phyloP scores from a whole-genome alignment of 2,329 filamentous ascomycete species.

The Epichloe amarillans region DNA sequence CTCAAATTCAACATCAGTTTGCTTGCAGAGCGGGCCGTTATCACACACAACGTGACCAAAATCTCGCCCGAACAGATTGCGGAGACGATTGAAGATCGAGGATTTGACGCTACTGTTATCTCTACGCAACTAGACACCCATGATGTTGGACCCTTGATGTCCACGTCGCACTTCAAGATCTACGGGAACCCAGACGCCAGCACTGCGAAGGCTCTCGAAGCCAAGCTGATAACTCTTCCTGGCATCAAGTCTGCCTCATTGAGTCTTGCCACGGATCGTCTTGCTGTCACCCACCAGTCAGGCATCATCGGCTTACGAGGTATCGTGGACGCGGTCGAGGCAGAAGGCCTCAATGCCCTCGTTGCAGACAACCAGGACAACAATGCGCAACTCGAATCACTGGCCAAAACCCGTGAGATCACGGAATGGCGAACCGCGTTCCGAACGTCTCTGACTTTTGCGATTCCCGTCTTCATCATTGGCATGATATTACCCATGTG shows the following conservation, averaged over 20 bases:
- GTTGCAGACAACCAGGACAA: conserved; percentile 89
- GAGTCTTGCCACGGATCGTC: conserved; percentile 58
- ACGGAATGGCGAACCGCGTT: conserved; percentile 84
- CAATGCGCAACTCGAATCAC: conserved; percentile 87
- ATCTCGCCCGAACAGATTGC: conserved; percentile 61
- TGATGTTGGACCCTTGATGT: conserved; percentile 39
- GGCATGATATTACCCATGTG: conserved; percentile 93
- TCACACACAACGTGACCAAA: conserved; percentile 65
- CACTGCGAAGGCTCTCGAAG: conserved; percentile 60
- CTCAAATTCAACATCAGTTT: conserved; percentile 90
- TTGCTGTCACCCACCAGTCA: conserved; percentile 61
- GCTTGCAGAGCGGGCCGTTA: conserved; percentile 79
- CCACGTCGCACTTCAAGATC: conserved; percentile 66
- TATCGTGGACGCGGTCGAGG: conserved; percentile 71
- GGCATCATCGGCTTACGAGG: conserved; percentile 62
- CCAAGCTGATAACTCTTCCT: conserved; percentile 45
- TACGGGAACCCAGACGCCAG: conserved; percentile 65
- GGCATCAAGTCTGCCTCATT: conserved; percentile 66
- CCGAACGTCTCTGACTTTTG: conserved; percentile 62
- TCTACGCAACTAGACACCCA: conserved; percentile 54
- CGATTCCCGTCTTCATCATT: conserved; percentile 79
- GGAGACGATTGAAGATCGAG: conserved; percentile 76
- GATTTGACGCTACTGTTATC: conserved; percentile 75
- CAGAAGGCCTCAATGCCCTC: conserved; percentile 75
- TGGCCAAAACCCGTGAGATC: conserved; percentile 93